Evolutionary conservation across 2,329 filamentous ascomycete genomes (phyloP), one percentile per base, ranked within the genome.

Genomic region (Pyrenophora graminea): DNA sequence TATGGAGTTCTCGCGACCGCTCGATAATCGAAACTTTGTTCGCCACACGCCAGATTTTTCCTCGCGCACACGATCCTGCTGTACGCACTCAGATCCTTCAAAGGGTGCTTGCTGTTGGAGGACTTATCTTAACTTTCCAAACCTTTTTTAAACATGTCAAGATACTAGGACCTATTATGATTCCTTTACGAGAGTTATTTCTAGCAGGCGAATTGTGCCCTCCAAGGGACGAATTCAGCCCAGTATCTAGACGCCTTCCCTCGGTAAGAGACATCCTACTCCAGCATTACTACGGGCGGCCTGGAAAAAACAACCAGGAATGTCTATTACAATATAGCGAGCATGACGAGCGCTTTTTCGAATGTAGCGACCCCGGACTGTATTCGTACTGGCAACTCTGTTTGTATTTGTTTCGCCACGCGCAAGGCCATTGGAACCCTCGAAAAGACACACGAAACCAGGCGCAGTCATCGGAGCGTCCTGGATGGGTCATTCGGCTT

Each of bases 61-160:
- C 27, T 39, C 31, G 30, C 19, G 54, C 33, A 37, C 18, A 15
- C 13, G 27, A 59, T 42, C 13, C 17, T 40, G 18, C 13, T 36
- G 31, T 47, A 47, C 48, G 48, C 33, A 34, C 34, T 46, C 3
- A 43, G 13, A 52, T 58, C 4, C 31, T 30, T 45, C 1, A 46
- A 21, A 55, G 12, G 10, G 49, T 53, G 7, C 53, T 58, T 23
- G 3, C 44, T 36, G 21, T 58, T 6, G 5, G 25, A 27, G 46
- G 52, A 3, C 15, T 53, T 18, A 48, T 58, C 30, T 15, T 51
- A 3, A 53, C 17, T 25, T 53, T 58, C 13, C 2, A 48, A 19
- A 58, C 55, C 25, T 58, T 58, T 27, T 58, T 55, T 12, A 51
- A 56, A 27, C 32, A 58, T 25, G 21, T 48, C 3, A 58, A 52